Evolutionary conservation across 2,329 filamentous ascomycete species (phyloP).

Genomic region (Seiridium cupressi): DNA sequence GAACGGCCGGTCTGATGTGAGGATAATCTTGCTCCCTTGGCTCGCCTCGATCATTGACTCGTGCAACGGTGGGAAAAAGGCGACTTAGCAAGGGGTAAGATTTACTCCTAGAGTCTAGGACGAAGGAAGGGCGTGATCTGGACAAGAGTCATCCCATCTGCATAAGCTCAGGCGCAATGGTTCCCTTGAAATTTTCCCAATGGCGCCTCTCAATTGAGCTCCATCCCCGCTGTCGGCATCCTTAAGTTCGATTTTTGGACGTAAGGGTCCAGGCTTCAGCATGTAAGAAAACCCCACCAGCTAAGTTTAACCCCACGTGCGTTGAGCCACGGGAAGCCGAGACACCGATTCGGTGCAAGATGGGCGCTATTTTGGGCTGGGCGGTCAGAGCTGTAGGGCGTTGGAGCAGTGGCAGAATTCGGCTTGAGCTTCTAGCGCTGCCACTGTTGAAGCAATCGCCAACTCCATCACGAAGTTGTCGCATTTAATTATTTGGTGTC

Average conservation of each 20-base stretch:
- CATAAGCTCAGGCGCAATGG: background rate
- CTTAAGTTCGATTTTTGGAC: slow-evolving; percentile 1
- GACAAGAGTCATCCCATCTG: background rate
- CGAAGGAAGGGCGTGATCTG: background rate
- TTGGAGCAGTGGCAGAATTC: no score
- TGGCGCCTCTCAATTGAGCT: background rate
- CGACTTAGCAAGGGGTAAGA: background rate
- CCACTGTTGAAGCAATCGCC: no score
- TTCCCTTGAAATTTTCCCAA: background rate
- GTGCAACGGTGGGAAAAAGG: background rate
- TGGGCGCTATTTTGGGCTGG: background rate
- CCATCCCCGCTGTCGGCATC: background rate
- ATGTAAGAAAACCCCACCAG: background rate
- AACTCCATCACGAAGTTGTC: no score
- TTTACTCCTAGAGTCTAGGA: background rate
- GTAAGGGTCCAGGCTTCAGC: background rate
- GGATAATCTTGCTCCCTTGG: background rate
- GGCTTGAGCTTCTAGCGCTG: no score
- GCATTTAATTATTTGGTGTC: no score
- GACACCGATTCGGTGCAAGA: no score
- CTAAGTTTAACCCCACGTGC: background rate
- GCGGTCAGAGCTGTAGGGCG: no score
- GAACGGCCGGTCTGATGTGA: background rate
- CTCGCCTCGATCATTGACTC: background rate
- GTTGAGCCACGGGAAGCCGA: background rate